phyloP scores from a whole-genome alignment of 208 protist genomes.

The Plasmodiophora brassicae region DNA sequence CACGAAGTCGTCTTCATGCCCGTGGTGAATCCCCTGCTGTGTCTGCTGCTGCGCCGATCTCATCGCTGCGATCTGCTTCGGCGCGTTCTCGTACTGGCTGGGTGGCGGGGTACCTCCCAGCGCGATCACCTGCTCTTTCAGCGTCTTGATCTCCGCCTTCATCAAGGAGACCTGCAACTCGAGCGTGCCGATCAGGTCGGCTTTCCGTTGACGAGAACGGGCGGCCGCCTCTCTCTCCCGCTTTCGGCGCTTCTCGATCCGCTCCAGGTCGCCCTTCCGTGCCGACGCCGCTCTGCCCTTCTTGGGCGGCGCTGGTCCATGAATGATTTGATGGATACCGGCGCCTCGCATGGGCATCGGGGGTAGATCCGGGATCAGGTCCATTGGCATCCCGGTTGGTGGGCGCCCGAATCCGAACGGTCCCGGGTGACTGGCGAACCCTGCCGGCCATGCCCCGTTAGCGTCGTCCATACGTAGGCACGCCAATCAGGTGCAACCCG shows the following conservation, averaged over 20 bases:
- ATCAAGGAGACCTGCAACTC: neutral
- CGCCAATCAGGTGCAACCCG: neutral
- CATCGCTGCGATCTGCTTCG: no score
- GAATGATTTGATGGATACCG: neutral
- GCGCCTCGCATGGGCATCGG: neutral
- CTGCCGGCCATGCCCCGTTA: no score
- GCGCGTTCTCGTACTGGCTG: no score
- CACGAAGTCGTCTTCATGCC: no score
- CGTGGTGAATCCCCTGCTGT: no score
- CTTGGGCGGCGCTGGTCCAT: neutral
- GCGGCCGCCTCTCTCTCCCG: neutral
- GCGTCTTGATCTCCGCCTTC: constrained; percentile 14
- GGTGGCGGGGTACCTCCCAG: neutral
- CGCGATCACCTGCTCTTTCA: neutral
- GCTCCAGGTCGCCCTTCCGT: constrained; percentile 8
- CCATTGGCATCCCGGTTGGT: neutral
- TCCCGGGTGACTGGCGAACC: no score
- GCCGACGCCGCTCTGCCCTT: neutral
- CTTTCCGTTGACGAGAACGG: neutral
- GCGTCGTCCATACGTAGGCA: no score
- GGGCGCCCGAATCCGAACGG: neutral
- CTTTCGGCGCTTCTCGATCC: constrained; percentile 11
- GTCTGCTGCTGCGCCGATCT: no score
- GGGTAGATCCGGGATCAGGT: constrained; percentile 18
- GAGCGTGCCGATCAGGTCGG: neutral